These are phyloP conservation scores for Emmonsiellopsis sp. DNA, from an alignment of 2,329 filamentous ascomycete species.

Conservation along the genomic window DNA sequence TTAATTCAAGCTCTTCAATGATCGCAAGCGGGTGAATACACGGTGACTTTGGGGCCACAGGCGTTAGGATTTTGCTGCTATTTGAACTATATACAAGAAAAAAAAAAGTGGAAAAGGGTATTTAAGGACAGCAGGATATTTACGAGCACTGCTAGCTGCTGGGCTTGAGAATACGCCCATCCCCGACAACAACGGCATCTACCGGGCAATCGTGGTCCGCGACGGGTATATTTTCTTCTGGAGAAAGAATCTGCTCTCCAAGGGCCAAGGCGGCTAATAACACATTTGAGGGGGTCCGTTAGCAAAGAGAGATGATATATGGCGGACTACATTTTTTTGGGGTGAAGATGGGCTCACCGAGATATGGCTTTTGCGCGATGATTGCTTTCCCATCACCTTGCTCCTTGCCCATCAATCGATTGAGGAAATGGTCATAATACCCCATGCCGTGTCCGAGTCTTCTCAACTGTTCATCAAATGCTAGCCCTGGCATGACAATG, in stretches of 20 bases:
- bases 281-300: constrained; percentile 16
- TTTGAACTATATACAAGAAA: background rate
- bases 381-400: constrained; percentile 25
- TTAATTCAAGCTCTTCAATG: constrained; percentile 56
- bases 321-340: background rate
- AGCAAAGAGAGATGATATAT: background rate
- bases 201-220: constrained; percentile 69
- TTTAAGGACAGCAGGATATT: background rate
- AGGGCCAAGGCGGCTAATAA: constrained; percentile 67
- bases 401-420: constrained; percentile 40
- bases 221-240: constrained; percentile 60
- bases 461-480: constrained; percentile 68
- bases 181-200: constrained; percentile 66
- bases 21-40: constrained; percentile 8
- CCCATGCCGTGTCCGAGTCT: constrained; percentile 90
- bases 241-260: constrained; percentile 69
- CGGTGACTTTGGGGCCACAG: background rate
- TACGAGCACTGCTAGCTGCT: background rate
- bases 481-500: constrained; percentile 85
- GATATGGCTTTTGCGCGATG: constrained; percentile 44
- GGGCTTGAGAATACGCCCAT: constrained; percentile 47
- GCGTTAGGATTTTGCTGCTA: constrained; percentile 4
- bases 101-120: background rate
- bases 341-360: constrained; percentile 40
- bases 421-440: constrained; percentile 89